Conservation (phyloP, 345 rosid species). For the Murraya paniculata region DNA sequence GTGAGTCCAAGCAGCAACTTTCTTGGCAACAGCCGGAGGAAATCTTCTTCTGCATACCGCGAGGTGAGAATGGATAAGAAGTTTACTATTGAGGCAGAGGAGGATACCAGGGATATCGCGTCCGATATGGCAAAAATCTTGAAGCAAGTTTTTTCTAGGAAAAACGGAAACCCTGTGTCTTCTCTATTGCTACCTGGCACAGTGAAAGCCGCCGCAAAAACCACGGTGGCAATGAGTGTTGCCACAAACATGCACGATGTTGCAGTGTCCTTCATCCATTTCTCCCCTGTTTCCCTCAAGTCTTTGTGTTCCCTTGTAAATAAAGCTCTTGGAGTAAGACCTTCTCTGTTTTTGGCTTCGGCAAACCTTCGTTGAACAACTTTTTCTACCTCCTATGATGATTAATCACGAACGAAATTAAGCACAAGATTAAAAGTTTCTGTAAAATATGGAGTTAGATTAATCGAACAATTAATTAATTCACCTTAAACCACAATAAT, state of each 20-base stretch:
- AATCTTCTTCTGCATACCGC: neutral
- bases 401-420: too few species aligned
- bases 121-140: conserved; percentile 12
- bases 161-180: neutral
- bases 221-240: conserved; percentile 7
- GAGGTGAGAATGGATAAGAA: conserved; percentile 18
- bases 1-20: neutral
- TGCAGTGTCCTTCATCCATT: conserved; percentile 7
- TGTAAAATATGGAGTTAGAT: too few species aligned
- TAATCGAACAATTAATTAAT: neutral
- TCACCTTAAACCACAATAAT: neutral
- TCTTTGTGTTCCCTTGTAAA: neutral
- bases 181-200: conserved; percentile 15
- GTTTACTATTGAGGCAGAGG: neutral
- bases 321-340: neutral
- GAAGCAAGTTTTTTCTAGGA: neutral
- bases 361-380: neutral
- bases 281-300: neutral
- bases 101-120: neutral
- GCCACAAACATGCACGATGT: conserved; percentile 14
- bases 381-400: conserved; percentile 1
- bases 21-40: conserved; percentile 6
- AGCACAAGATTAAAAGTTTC: too few species aligned
- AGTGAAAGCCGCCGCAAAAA: conserved; percentile 3
- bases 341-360: neutral